Base-by-base conservation (phyloP, 2,329 filamentous ascomycete species). In the Ophiostoma ulmi region DNA sequence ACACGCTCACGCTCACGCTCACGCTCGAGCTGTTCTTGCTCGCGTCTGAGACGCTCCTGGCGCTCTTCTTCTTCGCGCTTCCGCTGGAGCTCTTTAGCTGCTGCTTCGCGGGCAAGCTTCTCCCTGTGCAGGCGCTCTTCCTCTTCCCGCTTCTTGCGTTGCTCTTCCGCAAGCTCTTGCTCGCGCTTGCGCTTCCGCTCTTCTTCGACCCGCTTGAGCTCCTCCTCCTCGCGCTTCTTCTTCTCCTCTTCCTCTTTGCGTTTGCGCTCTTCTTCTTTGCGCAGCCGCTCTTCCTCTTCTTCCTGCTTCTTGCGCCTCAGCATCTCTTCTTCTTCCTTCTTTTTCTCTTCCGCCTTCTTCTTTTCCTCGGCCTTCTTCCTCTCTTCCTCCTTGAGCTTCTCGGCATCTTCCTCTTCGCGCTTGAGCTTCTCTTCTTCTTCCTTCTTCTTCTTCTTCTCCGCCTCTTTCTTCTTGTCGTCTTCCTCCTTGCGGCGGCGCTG, bases 21-120 rank as follows among this genome's bases (percentile, higher is more conserved):
- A 14, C 26, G 66, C 65, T 67, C 65, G 6, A 22, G 65, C 20
- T 72, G 73, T 39, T 72, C 73, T 22, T 69, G 58, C 68, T 83
- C 81, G 44, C 80, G 78, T 44, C 82, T 82, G 74, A 68, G 66
- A 20, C 67, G 70, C 14, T 67, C 87, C 84, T 64, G 80, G 67
- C 82, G 83, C 72, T 86, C 83, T 72, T 85, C 82, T 72, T 85
- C 83, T 74, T 87, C 85, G 26, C 80, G 81, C 31, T 71, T 69
- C 22, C 61, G 70, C n/a, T 67, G 67, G 13, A 67, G 63, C 55
- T 69, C 70, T 72, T 83, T 80, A 26, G 70, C 70, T 4, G 65
- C 65, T 44, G 67, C 70, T 39, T 69, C 70, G 38, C 68, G 68
- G 39, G 68, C 70, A 26, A 69, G 67, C 72, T 71, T 68, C 64